Base-by-base conservation (phyloP, 2,329 filamentous ascomycete genomes). In the Hypoxylon sp. region DNA sequence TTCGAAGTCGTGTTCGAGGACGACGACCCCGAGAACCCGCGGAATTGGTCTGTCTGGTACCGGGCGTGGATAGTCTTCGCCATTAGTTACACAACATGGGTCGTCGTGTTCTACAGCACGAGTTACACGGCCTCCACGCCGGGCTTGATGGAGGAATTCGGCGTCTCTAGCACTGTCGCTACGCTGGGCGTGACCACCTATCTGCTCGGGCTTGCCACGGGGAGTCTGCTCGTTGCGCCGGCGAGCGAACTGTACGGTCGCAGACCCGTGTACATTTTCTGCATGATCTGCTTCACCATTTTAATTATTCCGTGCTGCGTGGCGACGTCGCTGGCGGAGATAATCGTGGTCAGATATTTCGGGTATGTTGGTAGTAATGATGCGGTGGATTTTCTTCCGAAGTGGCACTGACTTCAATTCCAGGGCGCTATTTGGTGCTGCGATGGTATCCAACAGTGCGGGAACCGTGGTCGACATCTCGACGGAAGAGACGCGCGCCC, bases 391-490 rank as follows among this genome's bases (percentile, higher is more conserved):
- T 50, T 56, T 27, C 2, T 46, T 76, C 53, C 7, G 78, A 78
- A 22, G 64, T 25, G 74, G 75, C 69, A 75, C 79, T 55, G 77
- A 79, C 0, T 71, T 7, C 72, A 22, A 63, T 5, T 35, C 31
- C 37, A 81, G 83, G 31, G 91, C 91, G 6, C 80, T 94, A 61
- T 93, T 90, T 57, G 92, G 93, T 2, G 88, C 92, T 5, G 93
- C 92, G 46, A 92, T 97, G 88, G 90, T 97, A 27, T 89, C 90
- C 11, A 97, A 97, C 77, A 89, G 91, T 1, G 93, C 94, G 0
- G 95, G 94, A 2, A 93, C 91, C 6, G 88, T 97, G 10, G 90
- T 92, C 30, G 95, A 98, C 78, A 91, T 97, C 55, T 90, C 93
- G n/a, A 86, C 87, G 13, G 92, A 95, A 50, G 89, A 97, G 54